Percentiles rank a stretch among this genome's conserved stretches.
Conservation (phyloP, 352 stramenopile species). For the Salisapilia sapeloensis region DNA sequence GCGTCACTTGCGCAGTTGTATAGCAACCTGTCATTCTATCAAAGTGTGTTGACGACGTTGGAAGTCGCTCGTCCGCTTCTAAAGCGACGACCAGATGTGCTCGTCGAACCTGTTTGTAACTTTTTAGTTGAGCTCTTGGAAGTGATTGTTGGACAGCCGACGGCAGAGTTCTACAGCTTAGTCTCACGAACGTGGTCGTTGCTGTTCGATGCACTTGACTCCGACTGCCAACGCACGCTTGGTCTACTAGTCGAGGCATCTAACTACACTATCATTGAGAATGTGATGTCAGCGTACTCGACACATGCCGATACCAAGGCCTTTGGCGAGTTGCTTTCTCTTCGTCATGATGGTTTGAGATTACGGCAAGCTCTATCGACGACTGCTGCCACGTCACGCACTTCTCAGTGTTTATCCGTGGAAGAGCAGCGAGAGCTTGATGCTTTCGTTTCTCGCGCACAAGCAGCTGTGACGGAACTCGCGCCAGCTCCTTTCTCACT, state of each 20-base stretch:
- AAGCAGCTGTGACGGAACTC: too few species aligned
- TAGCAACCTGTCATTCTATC: conserved; percentile 32
- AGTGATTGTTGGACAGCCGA: conserved; percentile 39
- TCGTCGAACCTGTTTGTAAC: conserved; percentile 17
- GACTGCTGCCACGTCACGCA: too few species aligned
- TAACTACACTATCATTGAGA: conserved; percentile 15
- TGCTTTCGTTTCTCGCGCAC: too few species aligned
- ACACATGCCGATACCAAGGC: conserved; percentile 18
- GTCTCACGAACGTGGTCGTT: conserved; percentile 26
- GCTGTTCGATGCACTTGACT: conserved; percentile 23
- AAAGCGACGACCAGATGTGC: conserved; percentile 12
- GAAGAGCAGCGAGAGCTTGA: too few species aligned
- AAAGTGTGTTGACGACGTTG: conserved; percentile 43
- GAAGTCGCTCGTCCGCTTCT: conserved; percentile 30
- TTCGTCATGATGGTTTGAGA: conserved; percentile 11
- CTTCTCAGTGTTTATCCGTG: neutral
- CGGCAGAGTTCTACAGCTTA: conserved; percentile 46
- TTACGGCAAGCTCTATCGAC: too few species aligned
- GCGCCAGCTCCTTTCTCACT: too few species aligned
- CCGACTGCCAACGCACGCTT: conserved; percentile 12
- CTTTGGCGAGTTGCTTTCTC: conserved; percentile 20
- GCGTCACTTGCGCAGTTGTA: conserved; percentile 57
- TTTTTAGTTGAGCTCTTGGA: conserved; percentile 57
- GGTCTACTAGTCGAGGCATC: conserved; percentile 20
- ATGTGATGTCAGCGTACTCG: conserved; percentile 30